Evolutionary conservation across 495 filamentous ascomycete species (phyloP), one percentile per base, ranked within the genome.

Genomic region (Trichoderma reesei): DNA sequence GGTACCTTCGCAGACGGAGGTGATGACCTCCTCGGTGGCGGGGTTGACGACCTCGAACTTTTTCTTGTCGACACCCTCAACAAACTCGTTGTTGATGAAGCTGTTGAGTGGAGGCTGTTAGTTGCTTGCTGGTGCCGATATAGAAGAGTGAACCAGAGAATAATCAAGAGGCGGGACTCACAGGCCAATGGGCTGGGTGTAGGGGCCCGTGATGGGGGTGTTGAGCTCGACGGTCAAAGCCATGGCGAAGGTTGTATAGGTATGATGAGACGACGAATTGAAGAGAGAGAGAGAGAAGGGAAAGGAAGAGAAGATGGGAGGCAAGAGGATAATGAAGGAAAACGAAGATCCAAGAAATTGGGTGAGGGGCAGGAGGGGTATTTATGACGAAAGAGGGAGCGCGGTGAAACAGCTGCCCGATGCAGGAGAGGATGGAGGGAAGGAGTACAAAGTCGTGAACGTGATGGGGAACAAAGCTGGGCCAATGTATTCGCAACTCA

Each of bases 21-120:
- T 68, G 65, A 74, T 72, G 62, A 79, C 68, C 64, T 78, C 74
- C 67, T 79, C 68, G 39, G 65, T 68, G 33, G 68, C 36, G 46
- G 72, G 72, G 72, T 73, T 73, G 60, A 73, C 66, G 59, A 72
- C 70, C 46, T 75, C 72, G 61, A 63, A 42, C 41, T 63, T 63
- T 41, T 46, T 63, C 38, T 42, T 63, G 61, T 63, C 90, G 63
- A 86, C 84, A 72, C 86, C 85, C 79, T 91, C 89, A 67, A 96
- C 85, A 74, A 86, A 98, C 78, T 98, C 92, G 74, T 92, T 92
- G 86, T 98, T 97, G 82, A 98, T 98, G 85, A 96, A 98, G 72
- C 92, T 97, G 26, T 26, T 26, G 26, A 26, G 26, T 72, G 26
- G 14, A 41, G 33, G 11, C 11, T 0, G 51, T 18, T n/a, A 51